Evolutionary conservation across 2,329 filamentous ascomycete species (phyloP), one percentile per base, ranked within the genome.

Genomic region (Nectriaceae sp.): DNA sequence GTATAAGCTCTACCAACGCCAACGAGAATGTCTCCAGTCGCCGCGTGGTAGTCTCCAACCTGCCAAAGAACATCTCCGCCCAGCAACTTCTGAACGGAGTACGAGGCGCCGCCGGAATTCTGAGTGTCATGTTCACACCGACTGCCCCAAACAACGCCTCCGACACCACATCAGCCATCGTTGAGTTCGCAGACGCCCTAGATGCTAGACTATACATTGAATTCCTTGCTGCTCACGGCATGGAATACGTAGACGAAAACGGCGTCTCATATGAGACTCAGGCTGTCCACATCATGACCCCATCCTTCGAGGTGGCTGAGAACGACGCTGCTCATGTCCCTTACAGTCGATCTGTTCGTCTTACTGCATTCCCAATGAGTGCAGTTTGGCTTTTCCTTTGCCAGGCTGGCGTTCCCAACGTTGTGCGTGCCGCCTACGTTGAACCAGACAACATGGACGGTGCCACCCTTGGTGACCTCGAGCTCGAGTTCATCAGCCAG

Each of bases 381-480:
- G 47, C 50, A 0, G 21, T 67, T 2, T 66, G 63, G 63, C 29
- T 42, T 1, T 44, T 64, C 0, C 10, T 66, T 2, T 26, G 19
- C 11, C n/a, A 16, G 1, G 29, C 64, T 1, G 61, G 61, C 0
- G 11, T 29, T 0, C 6, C 21, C 2, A 31, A 50, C 4, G 46
- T 66, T 1, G 47, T 52, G 2, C 40, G 54, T 1, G 50, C 41
- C 2, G 16, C 10, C 1, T 59, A 50, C 11, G 1, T 3, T 4
- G 10, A 20, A 0, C 1, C 21, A 10, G 13, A 10, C 4, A 8
- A 16, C 3, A n/a, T 21, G 3, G 11, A 26, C 1, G 52, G 47
- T n/a, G n/a, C n/a, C n/a, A n/a, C n/a, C 2, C 11, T 42, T 1
- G 46, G 46, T 5, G 20, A 29, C 11, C 36, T 67, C 0, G 35